Base-by-base conservation (phyloP, 1,284 basidiomycete species). In the Coniferiporia weirii region DNA sequence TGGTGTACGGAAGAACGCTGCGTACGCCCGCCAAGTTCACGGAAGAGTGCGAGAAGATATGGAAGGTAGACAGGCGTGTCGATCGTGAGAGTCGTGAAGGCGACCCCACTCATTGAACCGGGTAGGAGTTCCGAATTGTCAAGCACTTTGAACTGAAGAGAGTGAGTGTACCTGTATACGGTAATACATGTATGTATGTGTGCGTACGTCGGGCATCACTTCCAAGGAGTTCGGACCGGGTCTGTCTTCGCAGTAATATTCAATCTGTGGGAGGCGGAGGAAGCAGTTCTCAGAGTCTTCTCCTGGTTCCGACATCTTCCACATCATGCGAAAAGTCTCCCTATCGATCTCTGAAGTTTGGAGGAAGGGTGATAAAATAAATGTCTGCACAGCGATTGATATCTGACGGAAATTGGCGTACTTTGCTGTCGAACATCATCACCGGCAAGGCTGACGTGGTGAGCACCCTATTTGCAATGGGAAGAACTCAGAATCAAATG, bases 311-410 rank as follows among this genome's bases (percentile, higher is more conserved):
- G 88, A 90, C 62, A 90, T 73, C 54, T 79, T 71, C 86, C 87
- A 91, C 78, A 92, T 83, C 2, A 72, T 76, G 17, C 81, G 68
- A 71, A 92, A 91, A 0, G 90, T 91, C 59, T 84, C 85, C 61
- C 77, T 71, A 66, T 91, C 87, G 57, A 89, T 75, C n/a, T 74
- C 88, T 90, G 38, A 10, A 40, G 38, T 40, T 40, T 2, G 9
- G 8, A 9, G 38, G 9, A 40, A 40, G 8, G 38, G 15, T 3
- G 38, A 61, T 27, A 5, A 27, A 27, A 3, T 5, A 27, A 27
- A 27, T 5, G 27, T 27, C 27, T 27, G 27, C 27, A 27, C 27
- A 5, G 27, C 27, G 5, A 27, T 3, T 27, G 5, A 27, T 27
- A 27, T 27, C 32, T 17, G 22, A 52, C 44, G 35, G 22, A 46